Evolutionary conservation across 208 protist species (phyloP).

Genomic region (Strigomonas culicis): DNA sequence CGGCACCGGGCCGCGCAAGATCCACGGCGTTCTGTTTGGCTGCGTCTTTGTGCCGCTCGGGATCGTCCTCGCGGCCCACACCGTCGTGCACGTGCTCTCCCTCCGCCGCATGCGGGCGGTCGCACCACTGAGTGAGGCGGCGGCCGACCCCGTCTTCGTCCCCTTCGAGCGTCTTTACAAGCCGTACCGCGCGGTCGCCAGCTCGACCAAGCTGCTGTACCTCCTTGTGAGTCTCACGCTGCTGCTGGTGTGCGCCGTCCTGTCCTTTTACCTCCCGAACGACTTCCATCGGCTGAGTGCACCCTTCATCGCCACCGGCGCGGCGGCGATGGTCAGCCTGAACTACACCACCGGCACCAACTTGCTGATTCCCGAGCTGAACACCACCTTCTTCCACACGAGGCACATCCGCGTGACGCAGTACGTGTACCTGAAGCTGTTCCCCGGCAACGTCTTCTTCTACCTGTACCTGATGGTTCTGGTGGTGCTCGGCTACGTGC

Average conservation of each 20-base stretch:
- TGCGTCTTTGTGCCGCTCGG: too few species aligned
- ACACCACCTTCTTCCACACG: conserved; percentile 37
- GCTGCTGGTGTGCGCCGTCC: conserved; percentile 24
- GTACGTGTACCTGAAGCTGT: conserved; percentile 44
- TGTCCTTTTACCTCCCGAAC: conserved; percentile 58
- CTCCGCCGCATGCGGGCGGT: too few species aligned
- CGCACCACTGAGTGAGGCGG: too few species aligned
- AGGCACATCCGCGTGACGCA: conserved; percentile 26
- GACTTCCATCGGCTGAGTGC: conserved; percentile 26
- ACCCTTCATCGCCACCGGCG: conserved; percentile 21
- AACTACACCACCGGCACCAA: conserved; percentile 7
- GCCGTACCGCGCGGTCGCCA: too few species aligned
- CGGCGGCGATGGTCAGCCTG: background rate
- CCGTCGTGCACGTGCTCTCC: too few species aligned
- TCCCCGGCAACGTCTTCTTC: conserved; percentile 64
- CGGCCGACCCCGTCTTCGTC: too few species aligned
- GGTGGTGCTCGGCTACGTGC: conserved; percentile 20
- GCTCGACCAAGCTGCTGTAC: too few species aligned
- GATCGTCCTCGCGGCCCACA: too few species aligned
- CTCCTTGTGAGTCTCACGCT: background rate
- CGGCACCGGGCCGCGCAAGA: too few species aligned
- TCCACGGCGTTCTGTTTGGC: too few species aligned
- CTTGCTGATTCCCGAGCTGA: conserved; percentile 37
- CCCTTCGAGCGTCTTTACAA: too few species aligned
- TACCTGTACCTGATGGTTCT: conserved; percentile 40